Base-by-base conservation (phyloP, 352 stramenopile species). In the Phytopythium mirpurense region DNA sequence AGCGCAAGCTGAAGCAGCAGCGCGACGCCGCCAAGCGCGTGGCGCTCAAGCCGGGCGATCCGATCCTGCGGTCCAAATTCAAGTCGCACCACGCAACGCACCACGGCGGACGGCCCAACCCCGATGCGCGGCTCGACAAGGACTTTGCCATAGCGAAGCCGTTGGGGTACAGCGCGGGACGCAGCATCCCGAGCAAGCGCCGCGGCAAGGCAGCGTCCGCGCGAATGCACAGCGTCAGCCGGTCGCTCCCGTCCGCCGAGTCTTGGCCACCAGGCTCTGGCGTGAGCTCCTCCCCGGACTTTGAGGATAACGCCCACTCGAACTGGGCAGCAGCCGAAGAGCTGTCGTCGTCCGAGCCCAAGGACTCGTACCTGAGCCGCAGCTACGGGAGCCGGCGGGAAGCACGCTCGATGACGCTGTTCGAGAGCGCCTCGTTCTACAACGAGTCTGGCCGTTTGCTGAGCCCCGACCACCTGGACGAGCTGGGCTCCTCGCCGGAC, bases 341-440 rank as follows among this genome's bases (percentile, higher is more conserved):
- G 50, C 56, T 80, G 16, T 67, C 67, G 29, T 69, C 70, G 18
- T 86, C 78, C 5, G 73, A 68, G n/a, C 78, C 78, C 8, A 71
- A 71, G 37, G 59, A 58, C 3, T 70, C 64, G 5, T 59, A 48
- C 32, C 52, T 67, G 42, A 70, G 48, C 35, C 56, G 67, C 38
- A 68, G 65, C 35, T 48, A 65, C 50, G 56, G 59, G 3, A 57
- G 63, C 54, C 73, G 74, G 56, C 74, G 74, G 9, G 74, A 78
- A 44, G 65, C 63, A 29, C 71, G 78, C 6, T 74, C 68, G 6
- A 83, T 93, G 66, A 93, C 83, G 42, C 70, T 93, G 5, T 91
- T 93, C 45, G 83, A 93, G 35, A 89, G 72, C 57, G 83, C 83
- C 9, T 65, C 72, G 29, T 78, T 93, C 59, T 90, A 83, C 61